Base-by-base conservation (phyloP, 1,284 basidiomycete species). In the Cutaneotrichosporon cutaneum region DNA sequence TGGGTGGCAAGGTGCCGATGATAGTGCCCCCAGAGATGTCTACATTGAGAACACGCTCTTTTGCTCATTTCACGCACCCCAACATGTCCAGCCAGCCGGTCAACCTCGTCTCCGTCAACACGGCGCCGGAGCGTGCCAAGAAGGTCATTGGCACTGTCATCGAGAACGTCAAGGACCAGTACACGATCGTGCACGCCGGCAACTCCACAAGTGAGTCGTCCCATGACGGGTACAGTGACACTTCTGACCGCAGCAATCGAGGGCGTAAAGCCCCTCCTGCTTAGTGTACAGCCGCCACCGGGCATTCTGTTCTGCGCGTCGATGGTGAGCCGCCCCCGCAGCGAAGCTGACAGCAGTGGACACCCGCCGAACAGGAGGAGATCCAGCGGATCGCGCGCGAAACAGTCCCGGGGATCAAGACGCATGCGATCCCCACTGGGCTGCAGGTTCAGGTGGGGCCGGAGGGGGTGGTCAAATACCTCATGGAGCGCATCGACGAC, bases 51-150 rank as follows among this genome's bases (percentile, higher is more conserved):
- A 42, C n/a, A 53, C 48, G 14, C 27, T 8, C 8, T 54, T 24
- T 22, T 6, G 2, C 26, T 35, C 30, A 26, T n/a, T 32, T 54
- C 45, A 26, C 39, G 8, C 24, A 48, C 9, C 48, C 26, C 24
- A 32, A 4, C 44, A 56, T 45, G 44, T 32, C 44, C 14, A 11
- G 64, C 16, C 68, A 54, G 14, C 2, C 74, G 24, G 63, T 78
- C 67, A 73, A 73, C 65, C 73, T 79, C 58, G 70, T 79, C 36
- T 73, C 73, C 7, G 77, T 78, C 59, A 78, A 79, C 65, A 79
- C 77, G 8, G 73, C 70, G 16, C 77, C 75, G 1, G 77, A 78
- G 18, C 69, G 77, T 18, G 77, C 77, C 10, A 70, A 72, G 58
- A 65, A 69, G 44, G 72, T 79, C 48, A 76, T 78, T 45, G 76